Evolutionary conservation across 2,329 filamentous ascomycete species (phyloP), one percentile per base, ranked within the genome.

Genomic region (Tolypocladium tundrense): DNA sequence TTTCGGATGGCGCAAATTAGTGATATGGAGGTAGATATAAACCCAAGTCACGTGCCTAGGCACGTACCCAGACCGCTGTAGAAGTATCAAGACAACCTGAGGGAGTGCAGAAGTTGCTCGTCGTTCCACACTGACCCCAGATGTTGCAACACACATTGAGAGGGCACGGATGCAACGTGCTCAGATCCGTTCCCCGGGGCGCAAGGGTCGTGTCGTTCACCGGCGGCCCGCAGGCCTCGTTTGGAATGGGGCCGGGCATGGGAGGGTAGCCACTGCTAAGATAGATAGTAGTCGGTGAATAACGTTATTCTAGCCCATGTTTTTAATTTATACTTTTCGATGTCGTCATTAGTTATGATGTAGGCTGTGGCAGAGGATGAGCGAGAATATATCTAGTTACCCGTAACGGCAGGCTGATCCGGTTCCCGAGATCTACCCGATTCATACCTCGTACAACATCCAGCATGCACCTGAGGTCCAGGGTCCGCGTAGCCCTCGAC

Each of bases 161-260:
- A 5, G 59, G 61, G 58, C 75, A 78, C 0, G 67, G 70, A 56
- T 75, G 27, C n/a, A 45, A 24, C 8, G n/a, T 45, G 24, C 11
- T 45, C n/a, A 24, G 24, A 21, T 45, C 42, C 42, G 42, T 21
- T 45, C 21, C 11, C 42, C 10, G 10, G 42, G 42, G 42, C 42
- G 24, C 21, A 45, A 37, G 42, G n/a, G 11, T 24, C 9, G 3
- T 45, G 42, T n/a, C 24, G 10, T 45, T 45, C n/a, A 45, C 42
- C n/a, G 24, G 21, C 42, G 42, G 21, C 42, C 21, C 42, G 11
- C 42, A 45, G 42, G 6, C 42, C 9, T 45, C 42, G 21, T 45
- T 45, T 27, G 21, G 6, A 21, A 45, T 10, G 24, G 42, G 9
- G 42, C 42, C 42, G 42, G 42, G 14, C 42, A n/a, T 45, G 42